Conservation (phyloP, 805 yeast species). For the Yamadazyma takamatsuzukensis region DNA sequence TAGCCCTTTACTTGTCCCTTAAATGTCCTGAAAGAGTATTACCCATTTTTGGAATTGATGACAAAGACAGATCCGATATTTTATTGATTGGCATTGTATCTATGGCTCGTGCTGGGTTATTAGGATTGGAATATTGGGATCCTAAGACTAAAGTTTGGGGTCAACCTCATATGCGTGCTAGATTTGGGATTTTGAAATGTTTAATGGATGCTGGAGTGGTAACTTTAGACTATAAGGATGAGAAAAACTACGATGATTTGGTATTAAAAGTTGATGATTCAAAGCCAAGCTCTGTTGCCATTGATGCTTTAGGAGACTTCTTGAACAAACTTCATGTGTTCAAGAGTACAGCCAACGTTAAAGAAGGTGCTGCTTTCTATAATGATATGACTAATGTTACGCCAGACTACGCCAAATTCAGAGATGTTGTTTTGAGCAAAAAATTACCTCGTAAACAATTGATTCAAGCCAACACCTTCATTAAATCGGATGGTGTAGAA, state of each 20-base stretch:
- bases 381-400: constrained; percentile 65
- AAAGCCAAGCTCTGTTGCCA: constrained; percentile 68
- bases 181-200: constrained; percentile 78
- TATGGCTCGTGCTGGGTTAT: constrained; percentile 86
- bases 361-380: constrained; percentile 61
- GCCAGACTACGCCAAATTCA: constrained; percentile 56
- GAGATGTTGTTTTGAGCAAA: constrained; percentile 65
- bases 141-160: constrained; percentile 84
- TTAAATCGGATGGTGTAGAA: constrained; percentile 42
- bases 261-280: constrained; percentile 54
- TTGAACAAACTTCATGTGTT: constrained; percentile 69
- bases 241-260: constrained; percentile 54
- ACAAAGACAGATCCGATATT: constrained; percentile 59
- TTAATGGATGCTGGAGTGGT: constrained; percentile 68
- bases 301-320: constrained; percentile 67
- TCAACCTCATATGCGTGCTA: constrained; percentile 92
- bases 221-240: constrained; percentile 45
- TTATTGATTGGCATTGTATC: constrained; percentile 65
- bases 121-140: constrained; percentile 85
- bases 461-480: constrained; percentile 73
- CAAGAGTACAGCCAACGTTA: constrained; percentile 74
- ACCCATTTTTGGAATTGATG: constrained; percentile 66
- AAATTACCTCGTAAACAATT: constrained; percentile 82
- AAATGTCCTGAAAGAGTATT: constrained; percentile 57
- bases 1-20: constrained; percentile 76